Evolutionary conservation across 2,329 filamentous ascomycete genomes (phyloP), one percentile per base, ranked within the genome.

Genomic region (Helotiales sp.): DNA sequence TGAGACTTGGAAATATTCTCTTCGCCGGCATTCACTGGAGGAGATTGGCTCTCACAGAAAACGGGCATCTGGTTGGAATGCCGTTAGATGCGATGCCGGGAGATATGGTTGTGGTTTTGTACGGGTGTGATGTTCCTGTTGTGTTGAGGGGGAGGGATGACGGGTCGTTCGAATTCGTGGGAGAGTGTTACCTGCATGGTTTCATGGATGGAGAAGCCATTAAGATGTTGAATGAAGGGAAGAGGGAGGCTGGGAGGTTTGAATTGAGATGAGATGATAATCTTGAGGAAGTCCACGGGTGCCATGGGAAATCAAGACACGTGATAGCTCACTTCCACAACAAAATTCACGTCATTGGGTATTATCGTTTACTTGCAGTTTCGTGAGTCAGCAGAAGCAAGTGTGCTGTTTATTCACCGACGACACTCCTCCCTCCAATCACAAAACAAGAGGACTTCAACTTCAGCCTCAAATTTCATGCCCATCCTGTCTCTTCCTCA

Each of bases 141-240:
- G n/a, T 60, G 8, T 31, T 60, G 24, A 29, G 51, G 33, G 12
- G 62, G 17, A 54, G 48, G 3, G 30, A 34, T 1, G 52, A 55
- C 17, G 57, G 55, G 15, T 34, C 30, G 19, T 69, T 54, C 47
- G 50, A 59, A 17, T 64, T 70, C 24, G n/a, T 69, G 13, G 66
- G 68, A 4, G 66, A 68, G 46, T 63, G 60, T 34, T 69, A 69
- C 58, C 49, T 68, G 1, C 62, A 69, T 50, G 64, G 66, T 9
- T 52, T 69, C 6, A 65, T 66, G 60, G 63, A 69, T 34, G 67
- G 66, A 12, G 64, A 69, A 52, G 49, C 49, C 5, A 49, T 58
- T 46, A 22, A 17, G 7, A 15, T 46, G 40, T 15, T 9, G 15
- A 34, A 15, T 9, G 15, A 34, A 34, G 31, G 31, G 9, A 34